A percentile compares a stretch with the other conserved stretches of the same genome.
These are phyloP conservation scores for Aspergillus thermomutatus DNA, from an alignment of 2,329 filamentous ascomycete genomes.

Conservation along the genomic window DNA sequence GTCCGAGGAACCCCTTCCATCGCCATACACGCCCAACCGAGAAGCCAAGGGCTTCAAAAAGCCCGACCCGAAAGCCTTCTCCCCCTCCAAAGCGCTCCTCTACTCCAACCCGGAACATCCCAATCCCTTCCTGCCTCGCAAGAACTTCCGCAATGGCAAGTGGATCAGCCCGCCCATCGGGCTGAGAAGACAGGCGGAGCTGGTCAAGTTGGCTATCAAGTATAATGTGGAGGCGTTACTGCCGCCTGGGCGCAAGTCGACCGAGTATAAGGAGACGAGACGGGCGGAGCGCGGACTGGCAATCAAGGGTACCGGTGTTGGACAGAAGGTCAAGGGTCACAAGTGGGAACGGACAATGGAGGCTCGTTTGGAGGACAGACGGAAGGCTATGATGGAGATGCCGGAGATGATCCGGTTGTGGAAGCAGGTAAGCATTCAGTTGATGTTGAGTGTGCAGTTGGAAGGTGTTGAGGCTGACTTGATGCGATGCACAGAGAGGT, in stretches of 20 bases:
- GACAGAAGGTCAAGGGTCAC: conserved; percentile 93
- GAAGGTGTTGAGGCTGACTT: conserved; percentile 32
- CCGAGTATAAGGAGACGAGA: conserved; percentile 62
- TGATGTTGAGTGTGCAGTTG: background rate
- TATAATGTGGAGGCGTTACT: conserved; percentile 79
- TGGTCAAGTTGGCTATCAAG: conserved; percentile 78
- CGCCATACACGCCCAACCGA: conserved; percentile 40
- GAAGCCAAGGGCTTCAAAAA: conserved; percentile 41
- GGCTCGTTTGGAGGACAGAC: conserved; percentile 78
- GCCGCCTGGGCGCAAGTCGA: conserved; percentile 72
- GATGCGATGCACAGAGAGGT: conserved; percentile 51
- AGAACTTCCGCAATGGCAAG: conserved; percentile 72
- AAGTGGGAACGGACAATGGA: conserved; percentile 84
- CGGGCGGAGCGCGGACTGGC: conserved; percentile 75
- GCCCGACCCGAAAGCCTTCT: conserved; percentile 28
- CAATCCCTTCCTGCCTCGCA: conserved; percentile 79
- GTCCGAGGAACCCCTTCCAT: conserved; percentile 25
- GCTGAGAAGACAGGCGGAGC: conserved; percentile 80
- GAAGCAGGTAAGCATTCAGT: conserved; percentile 69
- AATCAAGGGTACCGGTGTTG: conserved; percentile 89
- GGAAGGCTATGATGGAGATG: conserved; percentile 93
- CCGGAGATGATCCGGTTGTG: conserved; percentile 85
- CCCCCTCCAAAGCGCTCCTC: conserved; percentile 33
- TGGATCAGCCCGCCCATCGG: conserved; percentile 85
- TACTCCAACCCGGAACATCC: conserved; percentile 47